Evolutionary conservation across 2,329 filamentous ascomycete species (phyloP).

Genomic region (Lasiodiplodia citricola): DNA sequence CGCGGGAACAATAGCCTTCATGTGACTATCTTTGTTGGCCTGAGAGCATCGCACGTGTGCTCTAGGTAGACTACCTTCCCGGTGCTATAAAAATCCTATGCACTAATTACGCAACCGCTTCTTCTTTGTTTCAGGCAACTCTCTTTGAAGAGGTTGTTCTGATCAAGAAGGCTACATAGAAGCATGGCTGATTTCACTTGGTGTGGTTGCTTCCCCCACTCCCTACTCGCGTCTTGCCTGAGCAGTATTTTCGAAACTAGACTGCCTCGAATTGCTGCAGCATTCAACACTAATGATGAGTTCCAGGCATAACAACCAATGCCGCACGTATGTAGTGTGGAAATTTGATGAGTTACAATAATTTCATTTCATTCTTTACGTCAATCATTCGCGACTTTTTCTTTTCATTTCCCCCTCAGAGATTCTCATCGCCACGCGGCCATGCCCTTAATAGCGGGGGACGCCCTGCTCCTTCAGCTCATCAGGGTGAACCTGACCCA

Average conservation of each 20-base stretch:
- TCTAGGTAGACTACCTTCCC: too few relatives aligned
- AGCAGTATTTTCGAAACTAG: background rate
- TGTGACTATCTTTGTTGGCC: too few relatives aligned
- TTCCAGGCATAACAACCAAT: background rate
- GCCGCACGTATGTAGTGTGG: background rate
- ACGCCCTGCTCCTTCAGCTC: constrained; percentile 44
- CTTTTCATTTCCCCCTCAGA: background rate
- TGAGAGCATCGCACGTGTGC: too few relatives aligned
- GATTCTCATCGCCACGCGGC: background rate
- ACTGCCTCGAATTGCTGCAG: background rate
- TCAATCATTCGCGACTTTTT: background rate
- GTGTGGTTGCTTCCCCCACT: too few relatives aligned
- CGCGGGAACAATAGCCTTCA: too few relatives aligned
- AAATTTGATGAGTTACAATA: background rate
- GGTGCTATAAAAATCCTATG: too few relatives aligned
- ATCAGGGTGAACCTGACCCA: constrained; percentile 66
- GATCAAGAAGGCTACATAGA: too few relatives aligned
- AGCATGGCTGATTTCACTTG: too few relatives aligned
- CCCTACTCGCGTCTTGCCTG: too few relatives aligned
- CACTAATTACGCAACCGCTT: too few relatives aligned
- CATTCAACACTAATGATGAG: background rate
- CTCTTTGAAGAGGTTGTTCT: too few relatives aligned
- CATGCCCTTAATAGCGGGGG: background rate
- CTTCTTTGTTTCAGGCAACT: too few relatives aligned
- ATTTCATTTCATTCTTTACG: constrained; percentile 14